A percentile compares a stretch with the other conserved stretches of the same genome.
Conservation (phyloP, 176 grass and related monocot genomes). For the Saccharum officinarum region DNA sequence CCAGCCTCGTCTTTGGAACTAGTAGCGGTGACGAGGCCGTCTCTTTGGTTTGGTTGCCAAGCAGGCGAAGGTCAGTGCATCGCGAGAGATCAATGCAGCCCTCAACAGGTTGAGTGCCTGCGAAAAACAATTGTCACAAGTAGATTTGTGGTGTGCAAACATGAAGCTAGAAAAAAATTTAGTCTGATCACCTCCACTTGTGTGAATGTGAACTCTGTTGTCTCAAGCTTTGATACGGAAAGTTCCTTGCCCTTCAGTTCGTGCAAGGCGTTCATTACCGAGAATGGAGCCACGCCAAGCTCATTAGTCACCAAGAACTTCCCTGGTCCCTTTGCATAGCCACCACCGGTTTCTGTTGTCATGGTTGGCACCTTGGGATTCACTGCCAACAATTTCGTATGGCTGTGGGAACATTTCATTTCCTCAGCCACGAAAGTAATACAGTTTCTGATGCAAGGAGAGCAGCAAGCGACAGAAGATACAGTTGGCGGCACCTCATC, state of each 20-base stretch:
- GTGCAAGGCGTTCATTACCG: not conserved
- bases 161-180: not conserved
- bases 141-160: not conserved
- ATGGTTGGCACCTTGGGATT: not conserved
- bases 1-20: not conserved
- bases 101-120: constrained; percentile 1
- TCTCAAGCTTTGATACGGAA: not conserved
- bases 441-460: not conserved
- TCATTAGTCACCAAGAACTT: not conserved
- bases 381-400: not conserved
- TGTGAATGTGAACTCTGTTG: not conserved
- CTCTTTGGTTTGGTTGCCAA: not conserved
- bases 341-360: not conserved
- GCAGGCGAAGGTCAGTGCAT: not conserved
- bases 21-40: not conserved
- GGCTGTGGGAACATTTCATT: not conserved
- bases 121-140: not conserved
- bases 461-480: not conserved
- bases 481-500: not conserved
- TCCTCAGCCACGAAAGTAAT: fast-evolving
- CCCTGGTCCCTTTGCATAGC: not conserved
- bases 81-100: not conserved
- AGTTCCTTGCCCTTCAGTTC: not conserved
- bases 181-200: not conserved
- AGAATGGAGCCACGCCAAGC: not conserved